Percentiles rank a stretch among this genome's conserved stretches.
These are phyloP conservation scores for Eucalyptus shirleyi DNA, from an alignment of 345 rosid genomes.

Conservation along the genomic window DNA sequence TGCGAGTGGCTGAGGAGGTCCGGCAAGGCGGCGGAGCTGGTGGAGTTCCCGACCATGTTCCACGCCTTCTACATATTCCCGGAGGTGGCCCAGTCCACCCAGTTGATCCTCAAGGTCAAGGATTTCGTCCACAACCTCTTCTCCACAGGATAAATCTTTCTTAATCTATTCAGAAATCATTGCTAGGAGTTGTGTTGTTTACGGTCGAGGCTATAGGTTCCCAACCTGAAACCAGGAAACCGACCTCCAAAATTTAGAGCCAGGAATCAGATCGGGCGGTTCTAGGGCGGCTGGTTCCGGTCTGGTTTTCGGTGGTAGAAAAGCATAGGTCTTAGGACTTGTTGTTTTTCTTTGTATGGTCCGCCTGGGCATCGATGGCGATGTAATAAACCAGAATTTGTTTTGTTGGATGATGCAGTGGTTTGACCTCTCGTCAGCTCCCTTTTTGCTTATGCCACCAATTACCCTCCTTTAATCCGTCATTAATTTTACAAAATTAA, in stretches of 20 bases:
- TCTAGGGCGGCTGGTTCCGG: not conserved
- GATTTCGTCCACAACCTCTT: conserved; percentile 19
- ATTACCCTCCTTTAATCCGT: not conserved
- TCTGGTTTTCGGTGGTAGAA: not conserved
- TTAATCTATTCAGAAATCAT: not conserved
- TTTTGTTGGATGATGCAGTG: not conserved
- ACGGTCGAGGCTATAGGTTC: not conserved
- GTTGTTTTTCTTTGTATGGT: not conserved
- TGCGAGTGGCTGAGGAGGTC: conserved; percentile 51
- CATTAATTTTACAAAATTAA: not conserved
- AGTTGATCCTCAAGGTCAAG: conserved; percentile 33
- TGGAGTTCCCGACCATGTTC: conserved; percentile 63
- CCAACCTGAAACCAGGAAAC: not conserved
- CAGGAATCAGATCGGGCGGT: not conserved
- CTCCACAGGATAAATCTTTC: not conserved
- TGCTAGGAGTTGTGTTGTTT: not conserved
- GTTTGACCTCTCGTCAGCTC: not conserved
- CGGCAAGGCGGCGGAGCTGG: conserved; percentile 43
- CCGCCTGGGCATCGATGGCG: not conserved
- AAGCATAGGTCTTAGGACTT: not conserved
- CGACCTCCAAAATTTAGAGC: too few relatives aligned
- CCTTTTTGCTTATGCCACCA: not conserved
- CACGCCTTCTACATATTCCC: conserved; percentile 83
- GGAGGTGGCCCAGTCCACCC: conserved; percentile 37
- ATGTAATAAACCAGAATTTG: not conserved